Base-by-base conservation (phyloP, 805 yeast species). In the Metschnikowia noctiluminum region DNA sequence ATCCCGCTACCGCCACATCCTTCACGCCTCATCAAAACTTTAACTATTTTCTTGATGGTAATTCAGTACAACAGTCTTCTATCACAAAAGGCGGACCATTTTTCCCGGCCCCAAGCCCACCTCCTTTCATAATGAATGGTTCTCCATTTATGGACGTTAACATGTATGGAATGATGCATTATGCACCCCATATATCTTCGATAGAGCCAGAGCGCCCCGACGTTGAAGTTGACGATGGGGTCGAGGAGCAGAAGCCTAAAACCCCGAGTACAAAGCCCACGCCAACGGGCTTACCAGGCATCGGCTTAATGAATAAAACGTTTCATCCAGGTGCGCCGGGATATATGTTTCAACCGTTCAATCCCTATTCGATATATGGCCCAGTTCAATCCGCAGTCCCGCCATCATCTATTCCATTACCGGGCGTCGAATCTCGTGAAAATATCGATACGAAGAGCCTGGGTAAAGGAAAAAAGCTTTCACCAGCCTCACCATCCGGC, bases 1-100 rank as follows among this genome's bases (percentile, higher is more conserved):
- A 82, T 61, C 86, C 87, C 0, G 86, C 85, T 7, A 68, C 83
- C 15, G 83, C 86, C 4, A 66, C 81, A 9, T 68, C 84, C 1
- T 83, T 83, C 60, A 78, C 79, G 12, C 87, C 88, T 21, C 57
- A 52, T 4, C 57, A 50, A 26, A 39, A 58, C 14, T 57, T 55
- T 43, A 61, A 57, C 40, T 64, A 70, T 49, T 64, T 68, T 40
- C 65, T 62, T 52, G 74, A 65, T 36, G 45, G 53, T 10, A 46
- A 50, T 13, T 42, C 48, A 27, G 40, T 38, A 12, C 55, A 39
- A n/a, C 44, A 47, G 7, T 54, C 43, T 7, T 46, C 49, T 11
- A 54, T 54, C n/a, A 62, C 53, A n/a, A 65, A 69, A 43, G 63
- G 59, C 42, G 66, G 62, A 38, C 64, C 65, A 28, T 60, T 58